Conservation (phyloP, 73 alveolate species). For the Blepharisma japonicum region DNA sequence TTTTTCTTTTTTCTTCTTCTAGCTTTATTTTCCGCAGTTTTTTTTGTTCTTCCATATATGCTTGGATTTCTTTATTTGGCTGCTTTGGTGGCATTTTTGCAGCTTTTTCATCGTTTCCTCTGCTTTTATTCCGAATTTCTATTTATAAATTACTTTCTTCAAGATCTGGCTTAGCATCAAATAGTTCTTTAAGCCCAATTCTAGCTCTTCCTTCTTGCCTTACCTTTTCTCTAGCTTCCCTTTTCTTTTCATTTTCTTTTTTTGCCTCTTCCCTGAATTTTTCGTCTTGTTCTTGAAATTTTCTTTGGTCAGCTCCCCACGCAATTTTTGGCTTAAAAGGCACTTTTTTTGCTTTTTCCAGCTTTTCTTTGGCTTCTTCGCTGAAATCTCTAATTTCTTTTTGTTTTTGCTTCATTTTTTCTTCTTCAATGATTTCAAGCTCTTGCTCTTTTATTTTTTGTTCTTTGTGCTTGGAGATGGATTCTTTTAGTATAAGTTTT, state of each 20-base stretch:
- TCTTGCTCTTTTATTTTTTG: neutral
- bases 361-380: slow-evolving; percentile 2
- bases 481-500: neutral
- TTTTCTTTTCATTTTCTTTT: neutral
- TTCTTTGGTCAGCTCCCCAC: slow-evolving; percentile 23
- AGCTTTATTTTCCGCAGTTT: neutral
- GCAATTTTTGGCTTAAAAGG: slow-evolving; percentile 9
- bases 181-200: slow-evolving; percentile 1
- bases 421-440: neutral
- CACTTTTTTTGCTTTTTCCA: neutral
- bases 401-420: neutral
- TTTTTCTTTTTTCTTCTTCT: neutral
- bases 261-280: neutral
- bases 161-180: slow-evolving; percentile 8
- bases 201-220: slow-evolving; percentile 25
- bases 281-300: neutral
- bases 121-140: neutral
- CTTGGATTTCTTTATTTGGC: neutral
- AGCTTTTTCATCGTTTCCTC: neutral
- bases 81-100: slow-evolving; percentile 12
- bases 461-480: neutral
- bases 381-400: neutral
- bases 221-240: neutral
- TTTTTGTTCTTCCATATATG: neutral
- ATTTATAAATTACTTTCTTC: neutral